A percentile compares a stretch with the other conserved stretches of the same genome.
Conservation (phyloP, 129 eudicot genomes). For the Gnaphalium uliginosum region DNA sequence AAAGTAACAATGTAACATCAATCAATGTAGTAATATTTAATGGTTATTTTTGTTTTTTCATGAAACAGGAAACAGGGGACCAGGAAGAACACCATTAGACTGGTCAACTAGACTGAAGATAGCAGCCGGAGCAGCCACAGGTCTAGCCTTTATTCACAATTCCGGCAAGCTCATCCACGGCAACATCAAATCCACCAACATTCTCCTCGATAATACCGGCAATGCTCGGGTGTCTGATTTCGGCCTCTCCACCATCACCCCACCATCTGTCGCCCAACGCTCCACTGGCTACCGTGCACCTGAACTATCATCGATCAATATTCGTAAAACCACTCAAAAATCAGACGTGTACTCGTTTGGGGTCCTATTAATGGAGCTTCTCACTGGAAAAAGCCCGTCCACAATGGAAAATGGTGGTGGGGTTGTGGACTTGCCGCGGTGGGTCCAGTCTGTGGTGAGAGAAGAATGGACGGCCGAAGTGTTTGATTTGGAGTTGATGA, state of each 20-base stretch:
- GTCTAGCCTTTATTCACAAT: slow-evolving; percentile 68
- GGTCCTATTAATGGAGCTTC: slow-evolving; percentile 70
- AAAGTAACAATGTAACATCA: too few relatives aligned
- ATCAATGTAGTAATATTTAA: background rate
- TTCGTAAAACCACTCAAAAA: slow-evolving; percentile 53
- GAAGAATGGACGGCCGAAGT: slow-evolving; percentile 98
- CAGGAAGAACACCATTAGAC: slow-evolving; percentile 91
- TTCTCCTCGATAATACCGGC: slow-evolving; percentile 66
- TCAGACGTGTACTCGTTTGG: slow-evolving; percentile 91
- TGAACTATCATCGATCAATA: slow-evolving; percentile 39
- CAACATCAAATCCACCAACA: slow-evolving; percentile 83
- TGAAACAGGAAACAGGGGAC: slow-evolving; percentile 83
- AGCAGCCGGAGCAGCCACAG: slow-evolving; percentile 76
- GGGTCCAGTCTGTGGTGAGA: slow-evolving; percentile 91
- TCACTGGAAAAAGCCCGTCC: slow-evolving; percentile 81
- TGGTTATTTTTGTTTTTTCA: background rate
- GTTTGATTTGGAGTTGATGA: slow-evolving; percentile 88
- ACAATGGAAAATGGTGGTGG: slow-evolving; percentile 50
- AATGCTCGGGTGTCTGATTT: slow-evolving; percentile 70
- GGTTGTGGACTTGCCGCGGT: slow-evolving; percentile 73
- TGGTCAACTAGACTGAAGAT: slow-evolving; percentile 82
- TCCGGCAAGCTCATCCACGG: slow-evolving; percentile 74
- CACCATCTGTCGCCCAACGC: slow-evolving; percentile 38
- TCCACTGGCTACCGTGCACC: slow-evolving; percentile 85
- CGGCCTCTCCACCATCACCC: slow-evolving; percentile 58